These are phyloP conservation scores for Leptographium wingfieldii DNA, from an alignment of 2,329 filamentous ascomycete genomes.

Conservation along the genomic window DNA sequence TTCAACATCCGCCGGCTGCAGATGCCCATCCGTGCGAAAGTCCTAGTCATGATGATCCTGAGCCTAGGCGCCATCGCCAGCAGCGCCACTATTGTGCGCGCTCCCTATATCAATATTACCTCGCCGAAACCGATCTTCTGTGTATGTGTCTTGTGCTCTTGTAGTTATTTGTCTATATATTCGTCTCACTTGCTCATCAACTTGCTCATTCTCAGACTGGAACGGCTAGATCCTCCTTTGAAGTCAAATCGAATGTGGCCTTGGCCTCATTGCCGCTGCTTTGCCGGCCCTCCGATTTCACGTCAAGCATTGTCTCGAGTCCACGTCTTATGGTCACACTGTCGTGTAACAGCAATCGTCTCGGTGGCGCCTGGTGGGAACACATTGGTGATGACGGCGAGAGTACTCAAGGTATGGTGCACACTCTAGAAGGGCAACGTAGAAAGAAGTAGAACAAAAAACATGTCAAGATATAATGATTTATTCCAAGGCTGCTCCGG, in stretches of 20 bases:
- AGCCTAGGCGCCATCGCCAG: slow-evolving; percentile 20
- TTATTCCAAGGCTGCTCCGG: too few relatives aligned
- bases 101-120: slow-evolving; percentile 2
- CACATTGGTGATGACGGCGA: background rate
- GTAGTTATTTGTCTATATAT: too few relatives aligned
- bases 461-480: too few relatives aligned
- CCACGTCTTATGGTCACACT: background rate
- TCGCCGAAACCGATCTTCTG: too few relatives aligned
- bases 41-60: slow-evolving; percentile 7
- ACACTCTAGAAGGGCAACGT: too few relatives aligned
- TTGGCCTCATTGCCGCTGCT: slow-evolving; percentile 6
- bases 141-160: too few relatives aligned
- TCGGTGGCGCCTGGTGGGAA: background rate
- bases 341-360: background rate
- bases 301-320: background rate
- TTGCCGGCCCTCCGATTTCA: slow-evolving; percentile 8
- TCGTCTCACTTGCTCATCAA: too few relatives aligned
- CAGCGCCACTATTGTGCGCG: slow-evolving; percentile 23
- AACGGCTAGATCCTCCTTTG: slow-evolving; percentile 9
- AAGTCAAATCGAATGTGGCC: slow-evolving; percentile 8
- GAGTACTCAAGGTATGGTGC: background rate
- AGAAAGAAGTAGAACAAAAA: too few relatives aligned
- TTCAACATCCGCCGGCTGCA: slow-evolving; percentile 9
- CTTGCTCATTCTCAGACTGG: background rate
- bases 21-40: slow-evolving; percentile 8